These are phyloP conservation scores for Neonothopanus nambi DNA, from an alignment of 1,284 basidiomycete species.

Conservation along the genomic window DNA sequence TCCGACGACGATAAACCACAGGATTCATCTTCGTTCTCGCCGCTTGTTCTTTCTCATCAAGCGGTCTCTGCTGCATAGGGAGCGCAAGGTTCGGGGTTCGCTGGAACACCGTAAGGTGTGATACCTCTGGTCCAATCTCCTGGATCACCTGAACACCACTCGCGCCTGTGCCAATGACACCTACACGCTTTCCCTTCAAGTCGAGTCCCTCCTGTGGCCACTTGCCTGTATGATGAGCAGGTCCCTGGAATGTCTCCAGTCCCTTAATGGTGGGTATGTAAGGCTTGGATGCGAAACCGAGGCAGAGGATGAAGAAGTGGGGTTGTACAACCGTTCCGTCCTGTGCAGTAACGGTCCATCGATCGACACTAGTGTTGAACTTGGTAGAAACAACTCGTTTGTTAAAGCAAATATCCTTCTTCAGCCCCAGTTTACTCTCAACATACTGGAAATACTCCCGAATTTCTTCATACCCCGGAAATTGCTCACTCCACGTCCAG, in stretches of 20 bases:
- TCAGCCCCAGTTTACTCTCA: constrained; percentile 25
- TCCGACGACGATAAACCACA: constrained; percentile 19
- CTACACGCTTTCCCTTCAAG: constrained; percentile 24
- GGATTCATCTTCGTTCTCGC: constrained; percentile 23
- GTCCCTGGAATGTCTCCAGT: constrained; percentile 25
- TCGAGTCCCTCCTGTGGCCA: constrained; percentile 27
- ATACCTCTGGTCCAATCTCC: constrained; percentile 20
- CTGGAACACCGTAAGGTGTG: constrained; percentile 29
- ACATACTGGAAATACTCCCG: constrained; percentile 24
- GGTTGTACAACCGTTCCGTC: constrained; percentile 17
- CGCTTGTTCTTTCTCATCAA: constrained; percentile 12
- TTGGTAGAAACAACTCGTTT: constrained; percentile 23
- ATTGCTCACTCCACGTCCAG: constrained; percentile 13
- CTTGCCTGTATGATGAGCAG: constrained; percentile 23
- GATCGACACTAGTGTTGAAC: constrained; percentile 20
- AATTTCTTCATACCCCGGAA: constrained; percentile 23
- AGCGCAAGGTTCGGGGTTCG: constrained; percentile 26
- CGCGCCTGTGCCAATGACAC: constrained; percentile 28
- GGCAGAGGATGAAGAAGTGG: constrained; percentile 24
- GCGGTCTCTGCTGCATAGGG: constrained; percentile 21
- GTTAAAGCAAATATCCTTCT: constrained; percentile 25
- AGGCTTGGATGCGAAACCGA: constrained; percentile 24
- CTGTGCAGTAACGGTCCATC: constrained; percentile 24
- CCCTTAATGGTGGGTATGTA: constrained; percentile 23
- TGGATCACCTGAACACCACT: constrained; percentile 29